Evolutionary conservation across 352 stramenopile genomes (phyloP), one percentile per base, ranked within the genome.

Genomic region (Achlya hypogyna): DNA sequence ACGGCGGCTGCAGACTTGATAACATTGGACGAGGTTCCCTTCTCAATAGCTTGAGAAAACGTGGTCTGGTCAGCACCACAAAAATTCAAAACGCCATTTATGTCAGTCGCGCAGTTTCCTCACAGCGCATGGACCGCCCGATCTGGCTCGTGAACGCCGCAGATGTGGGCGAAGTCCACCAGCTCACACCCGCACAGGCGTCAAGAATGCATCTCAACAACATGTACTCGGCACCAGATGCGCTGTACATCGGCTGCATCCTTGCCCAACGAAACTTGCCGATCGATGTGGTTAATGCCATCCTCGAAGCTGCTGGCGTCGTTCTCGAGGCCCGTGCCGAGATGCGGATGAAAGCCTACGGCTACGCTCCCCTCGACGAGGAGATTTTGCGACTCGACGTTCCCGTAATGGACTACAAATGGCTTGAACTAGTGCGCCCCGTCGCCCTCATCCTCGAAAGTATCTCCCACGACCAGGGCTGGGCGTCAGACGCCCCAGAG

Each of bases 141-240:
- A 63, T 63, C 52, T 63, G 54, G 54, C 23, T 51, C n/a, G 54
- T 63, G 9, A 27, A 63, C 45, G 1, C 54, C 22, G 27, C 51
- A 5, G 45, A 34, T 25, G 18, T 23, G 9, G 3, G 18, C 23
- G 20, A 12, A 22, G n/a, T 28, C 2, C 2, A 52, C 18, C 25
- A 23, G 35, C 6, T 38, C 22, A 9, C 40, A n/a, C 20, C 35
- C 4, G 34, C 27, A 4, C 10, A 25, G n/a, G 8, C 54, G 12
- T 20, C 35, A 2, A 2, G 10, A 9, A 40, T 58, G 23, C 29
- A 23, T 45, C 38, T 45, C 38, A 45, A 45, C 38, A 45, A 45
- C 38, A 23, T 58, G 6, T 10, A 28, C 6, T 18, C 5, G 2
- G 28, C 28, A 10, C n/a, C 51, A 23, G 27, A 58, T 9, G 10